A percentile compares a stretch with the other conserved stretches of the same genome.
These are phyloP conservation scores for Tricholoma bakamatsutake DNA, from an alignment of 768 basidiomycete species.

Conservation along the genomic window DNA sequence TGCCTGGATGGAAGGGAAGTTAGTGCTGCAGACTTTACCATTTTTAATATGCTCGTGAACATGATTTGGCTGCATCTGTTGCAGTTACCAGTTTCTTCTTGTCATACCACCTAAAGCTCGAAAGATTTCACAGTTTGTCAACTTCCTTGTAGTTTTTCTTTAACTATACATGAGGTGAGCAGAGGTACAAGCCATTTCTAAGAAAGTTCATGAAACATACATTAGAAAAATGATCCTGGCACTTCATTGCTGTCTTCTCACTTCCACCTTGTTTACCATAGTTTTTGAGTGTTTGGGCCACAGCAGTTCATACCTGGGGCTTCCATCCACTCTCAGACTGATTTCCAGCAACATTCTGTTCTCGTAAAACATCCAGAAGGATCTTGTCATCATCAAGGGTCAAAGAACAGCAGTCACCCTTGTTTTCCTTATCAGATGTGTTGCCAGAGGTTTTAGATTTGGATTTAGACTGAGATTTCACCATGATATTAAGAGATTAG, in stretches of 20 bases:
- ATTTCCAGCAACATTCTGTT: conserved; percentile 7
- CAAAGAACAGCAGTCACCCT: conserved; percentile 6
- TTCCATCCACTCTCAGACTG: conserved; percentile 8
- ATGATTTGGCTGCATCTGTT: conserved; percentile 17
- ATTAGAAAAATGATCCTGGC: neutral
- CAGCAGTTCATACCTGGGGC: conserved; percentile 2
- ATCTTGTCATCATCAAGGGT: conserved; percentile 12
- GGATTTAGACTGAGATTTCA: neutral
- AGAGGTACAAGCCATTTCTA: neutral
- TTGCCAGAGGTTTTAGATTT: neutral
- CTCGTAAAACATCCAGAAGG: conserved; percentile 12
- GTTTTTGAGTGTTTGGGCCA: neutral
- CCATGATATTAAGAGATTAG: neutral
- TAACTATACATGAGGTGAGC: conserved; percentile 3
- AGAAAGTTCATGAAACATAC: neutral
- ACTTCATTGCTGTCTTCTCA: conserved; percentile 3
- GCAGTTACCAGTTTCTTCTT: conserved; percentile 15
- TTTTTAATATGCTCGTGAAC: too few species aligned
- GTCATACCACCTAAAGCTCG: conserved; percentile 18
- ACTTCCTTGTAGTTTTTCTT: conserved; percentile 12
- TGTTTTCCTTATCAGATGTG: neutral
- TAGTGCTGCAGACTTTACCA: too few species aligned
- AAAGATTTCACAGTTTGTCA: conserved; percentile 10
- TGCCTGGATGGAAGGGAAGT: too few species aligned
- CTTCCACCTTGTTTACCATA: neutral